A percentile compares a stretch with the other conserved stretches of the same genome.
Evolutionary conservation across 73 alveolate genomes (phyloP).

Genomic region (Tetrahymena elliotti): DNA sequence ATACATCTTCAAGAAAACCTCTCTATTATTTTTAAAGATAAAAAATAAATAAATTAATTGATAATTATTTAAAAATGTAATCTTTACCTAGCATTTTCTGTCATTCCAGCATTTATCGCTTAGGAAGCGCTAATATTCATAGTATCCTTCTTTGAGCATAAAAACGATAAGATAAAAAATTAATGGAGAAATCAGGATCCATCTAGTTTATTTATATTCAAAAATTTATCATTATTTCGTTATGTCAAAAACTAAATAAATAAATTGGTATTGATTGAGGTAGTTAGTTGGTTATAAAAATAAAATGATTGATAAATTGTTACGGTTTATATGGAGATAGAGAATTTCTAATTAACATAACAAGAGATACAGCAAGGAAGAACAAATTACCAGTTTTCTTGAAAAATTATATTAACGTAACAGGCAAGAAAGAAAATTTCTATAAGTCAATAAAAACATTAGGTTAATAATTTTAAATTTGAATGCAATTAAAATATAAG

Average conservation of each 20-base stretch:
- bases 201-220: neutral
- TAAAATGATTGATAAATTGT: neutral
- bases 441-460: neutral
- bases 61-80: neutral
- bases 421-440: conserved; percentile 22
- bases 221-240: neutral
- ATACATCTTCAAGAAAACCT: neutral
- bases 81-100: neutral
- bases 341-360: conserved; percentile 16
- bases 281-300: neutral
- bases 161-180: neutral
- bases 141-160: neutral
- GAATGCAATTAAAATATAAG: neutral
- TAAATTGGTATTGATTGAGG: too few species aligned
- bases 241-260: neutral
- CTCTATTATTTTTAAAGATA: neutral
- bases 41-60: neutral
- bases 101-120: neutral
- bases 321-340: conserved; percentile 33
- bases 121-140: neutral
- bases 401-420: neutral
- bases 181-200: neutral
- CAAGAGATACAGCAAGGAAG: conserved; percentile 16
- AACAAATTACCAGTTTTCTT: conserved; percentile 9
- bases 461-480: neutral